Conservation (phyloP, 768 basidiomycete species). For the Suillus subluteus region DNA sequence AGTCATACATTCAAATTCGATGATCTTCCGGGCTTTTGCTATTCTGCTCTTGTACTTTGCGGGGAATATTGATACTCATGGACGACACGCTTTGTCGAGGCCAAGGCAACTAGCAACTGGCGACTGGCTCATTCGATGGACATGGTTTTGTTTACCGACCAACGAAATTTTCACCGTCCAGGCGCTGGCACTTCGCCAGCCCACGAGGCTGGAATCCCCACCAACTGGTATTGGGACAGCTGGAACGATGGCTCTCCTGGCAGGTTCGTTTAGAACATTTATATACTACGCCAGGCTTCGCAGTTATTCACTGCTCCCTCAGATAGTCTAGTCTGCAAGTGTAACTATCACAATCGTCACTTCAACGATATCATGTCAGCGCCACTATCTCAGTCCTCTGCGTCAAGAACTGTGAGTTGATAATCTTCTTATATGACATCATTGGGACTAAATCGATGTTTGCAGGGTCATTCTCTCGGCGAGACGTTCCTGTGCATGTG, state of each 20-base stretch:
- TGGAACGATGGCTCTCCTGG: neutral
- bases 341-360: neutral
- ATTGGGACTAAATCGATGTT: neutral
- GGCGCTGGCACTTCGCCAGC: neutral
- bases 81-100: neutral
- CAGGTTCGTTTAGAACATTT: neutral
- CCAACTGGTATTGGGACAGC: neutral
- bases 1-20: neutral
- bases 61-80: neutral
- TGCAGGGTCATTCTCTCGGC: neutral
- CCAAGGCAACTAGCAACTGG: neutral
- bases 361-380: neutral
- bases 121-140: neutral
- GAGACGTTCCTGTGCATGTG: neutral
- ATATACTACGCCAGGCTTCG: neutral
- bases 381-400: too few relatives aligned
- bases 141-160: neutral
- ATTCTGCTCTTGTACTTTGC: too few relatives aligned
- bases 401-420: neutral
- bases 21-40: neutral
- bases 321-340: neutral
- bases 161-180: neutral
- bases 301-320: neutral
- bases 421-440: neutral
- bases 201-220: neutral